These are phyloP conservation scores for Taxillus chinensis DNA, from an alignment of 164 flowering plant genomes.

Conservation along the genomic window DNA sequence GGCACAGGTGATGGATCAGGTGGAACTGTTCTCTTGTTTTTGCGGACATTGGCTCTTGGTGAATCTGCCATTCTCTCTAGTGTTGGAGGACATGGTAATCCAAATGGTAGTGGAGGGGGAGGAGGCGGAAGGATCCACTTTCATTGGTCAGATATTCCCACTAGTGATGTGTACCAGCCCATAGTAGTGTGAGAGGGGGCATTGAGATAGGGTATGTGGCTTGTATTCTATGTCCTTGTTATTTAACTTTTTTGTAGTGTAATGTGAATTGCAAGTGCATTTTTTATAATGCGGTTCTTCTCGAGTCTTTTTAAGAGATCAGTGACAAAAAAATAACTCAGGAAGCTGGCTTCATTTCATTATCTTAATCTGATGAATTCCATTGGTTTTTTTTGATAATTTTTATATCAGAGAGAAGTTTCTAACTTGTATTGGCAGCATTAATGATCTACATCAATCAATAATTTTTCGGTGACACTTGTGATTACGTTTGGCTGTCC, in stretches of 20 bases:
- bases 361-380: no score
- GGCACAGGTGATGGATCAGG: slow-evolving; percentile 96
- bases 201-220: slow-evolving; percentile 44
- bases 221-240: neutral
- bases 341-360: no score
- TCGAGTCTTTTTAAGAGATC: no score
- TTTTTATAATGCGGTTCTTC: no score
- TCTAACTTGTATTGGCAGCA: no score
- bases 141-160: slow-evolving; percentile 77
- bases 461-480: no score
- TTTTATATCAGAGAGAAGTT: no score
- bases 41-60: slow-evolving; percentile 41
- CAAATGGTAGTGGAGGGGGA: slow-evolving; percentile 78
- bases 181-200: slow-evolving; percentile 48
- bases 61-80: slow-evolving; percentile 51
- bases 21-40: slow-evolving; percentile 83
- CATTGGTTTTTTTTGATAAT: no score
- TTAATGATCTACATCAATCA: no score
- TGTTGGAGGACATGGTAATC: slow-evolving; percentile 76
- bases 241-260: neutral
- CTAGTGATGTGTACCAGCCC: slow-evolving; percentile 71
- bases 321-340: no score
- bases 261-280: no score
- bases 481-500: neutral
- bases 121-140: slow-evolving; percentile 94